Evolutionary conservation across 805 yeast species (phyloP), one percentile per base, ranked within the genome.

Genomic region (Yarrowia sp.): DNA sequence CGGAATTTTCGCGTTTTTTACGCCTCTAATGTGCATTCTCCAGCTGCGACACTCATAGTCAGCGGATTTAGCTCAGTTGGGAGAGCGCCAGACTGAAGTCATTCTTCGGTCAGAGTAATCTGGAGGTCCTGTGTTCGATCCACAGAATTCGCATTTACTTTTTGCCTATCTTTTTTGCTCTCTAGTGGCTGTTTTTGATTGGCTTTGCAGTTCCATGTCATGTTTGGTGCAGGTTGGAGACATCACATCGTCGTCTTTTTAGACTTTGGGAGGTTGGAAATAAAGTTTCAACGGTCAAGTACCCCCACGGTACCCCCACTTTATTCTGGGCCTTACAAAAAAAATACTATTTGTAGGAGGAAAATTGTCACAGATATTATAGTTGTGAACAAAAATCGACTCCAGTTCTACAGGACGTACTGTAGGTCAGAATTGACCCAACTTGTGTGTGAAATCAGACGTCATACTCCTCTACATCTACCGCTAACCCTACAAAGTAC

Each of bases 61-160:
- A 52, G 70, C 68, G 69, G 68, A 65, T 68, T 75, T 74, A 74
- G 77, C 77, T 74, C 77, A 74, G 77, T 74, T 74, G 77, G 77
- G 77, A 74, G 77, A 75, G 85, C 78, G 69, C 77, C 78, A 39
- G 81, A 77, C 68, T 82, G 75, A 73, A 76, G 68, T 46, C 64
- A 43, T 43, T 58, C 50, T 58, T 58, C 50, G 36, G 64, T 58
- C 64, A 42, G 50, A 40, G 64, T 46, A 60, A 85, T 85, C 88
- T 86, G 89, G 83, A 87, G 90, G 90, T 86, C 89, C 87, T 86
- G 89, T 85, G 89, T 87, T 87, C 90, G 88, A 86, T 86, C 90
- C 90, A 85, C 89, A 86, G 77, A 74, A 72, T 66, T 75, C 78
- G 78, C 78, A 76, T 19, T 67, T 15, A 20, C n/a, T 65, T 64